These are phyloP conservation scores for Verticillium tricorpus DNA, from an alignment of 2,329 filamentous ascomycete genomes.

Conservation along the genomic window DNA sequence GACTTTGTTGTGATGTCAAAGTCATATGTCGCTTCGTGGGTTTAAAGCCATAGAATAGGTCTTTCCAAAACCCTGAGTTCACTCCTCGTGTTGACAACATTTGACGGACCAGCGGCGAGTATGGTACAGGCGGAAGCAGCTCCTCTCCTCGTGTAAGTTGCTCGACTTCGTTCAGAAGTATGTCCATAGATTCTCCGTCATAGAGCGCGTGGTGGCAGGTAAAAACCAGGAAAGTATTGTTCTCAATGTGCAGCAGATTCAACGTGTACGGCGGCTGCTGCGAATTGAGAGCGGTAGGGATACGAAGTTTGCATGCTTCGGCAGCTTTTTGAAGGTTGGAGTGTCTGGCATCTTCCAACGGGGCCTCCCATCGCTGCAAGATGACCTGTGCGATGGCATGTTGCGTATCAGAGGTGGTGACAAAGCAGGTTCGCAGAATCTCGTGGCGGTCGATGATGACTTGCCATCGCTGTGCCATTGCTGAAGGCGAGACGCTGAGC, in stretches of 20 bases:
- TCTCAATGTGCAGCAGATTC: slow-evolving; percentile 30
- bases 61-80: slow-evolving; percentile 63
- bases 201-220: slow-evolving; percentile 78
- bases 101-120: slow-evolving; percentile 59
- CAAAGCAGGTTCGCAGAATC: slow-evolving; percentile 75
- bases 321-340: slow-evolving; percentile 28
- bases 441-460: slow-evolving; percentile 61
- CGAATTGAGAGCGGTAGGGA: slow-evolving; percentile 39
- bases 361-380: slow-evolving; percentile 37
- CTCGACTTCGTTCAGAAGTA: slow-evolving; percentile 68
- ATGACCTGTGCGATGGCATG: slow-evolving; percentile 71
- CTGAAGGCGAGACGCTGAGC: slow-evolving; percentile 43
- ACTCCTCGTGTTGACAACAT: slow-evolving; percentile 44
- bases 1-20: not conserved
- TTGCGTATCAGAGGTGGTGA: slow-evolving; percentile 53
- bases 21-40: slow-evolving; percentile 14
- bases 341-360: not conserved
- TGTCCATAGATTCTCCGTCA: slow-evolving; percentile 72
- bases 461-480: slow-evolving; percentile 58
- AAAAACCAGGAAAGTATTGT: slow-evolving; percentile 37
- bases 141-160: slow-evolving; percentile 39
- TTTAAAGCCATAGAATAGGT: slow-evolving; percentile 47
- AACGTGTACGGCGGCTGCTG: slow-evolving; percentile 40
- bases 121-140: slow-evolving; percentile 48
- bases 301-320: slow-evolving; percentile 30